A percentile compares a stretch with the other conserved stretches of the same genome.
phyloP scores from a whole-genome alignment of 176 grass and related monocot species.

The Poa annua region DNA sequence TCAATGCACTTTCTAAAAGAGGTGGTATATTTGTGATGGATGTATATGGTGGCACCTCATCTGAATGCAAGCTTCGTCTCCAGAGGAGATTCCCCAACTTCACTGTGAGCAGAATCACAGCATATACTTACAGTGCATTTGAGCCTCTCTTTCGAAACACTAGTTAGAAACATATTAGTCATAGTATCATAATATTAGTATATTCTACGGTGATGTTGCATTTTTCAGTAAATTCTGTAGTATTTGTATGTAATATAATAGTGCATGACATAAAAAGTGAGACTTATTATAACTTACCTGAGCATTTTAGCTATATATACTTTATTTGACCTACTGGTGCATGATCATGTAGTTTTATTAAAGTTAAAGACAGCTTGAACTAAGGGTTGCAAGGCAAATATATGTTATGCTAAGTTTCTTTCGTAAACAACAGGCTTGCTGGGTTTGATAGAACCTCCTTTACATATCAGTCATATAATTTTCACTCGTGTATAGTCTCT shows the following conservation, averaged over 20 bases:
- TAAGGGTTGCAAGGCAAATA: neutral
- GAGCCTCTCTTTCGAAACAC: neutral
- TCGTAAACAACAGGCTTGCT: conserved; percentile 11
- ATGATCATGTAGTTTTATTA: conserved; percentile 4
- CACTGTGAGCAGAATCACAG: conserved; percentile 57
- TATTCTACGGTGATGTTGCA: neutral
- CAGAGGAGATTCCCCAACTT: conserved; percentile 75
- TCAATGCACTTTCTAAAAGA: conserved; percentile 66
- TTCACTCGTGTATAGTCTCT: conserved; percentile 14
- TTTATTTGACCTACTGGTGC: conserved; percentile 14
- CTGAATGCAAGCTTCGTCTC: conserved; percentile 84
- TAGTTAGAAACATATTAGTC: neutral
- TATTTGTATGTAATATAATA: neutral
- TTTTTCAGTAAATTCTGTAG: neutral
- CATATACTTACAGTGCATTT: neutral
- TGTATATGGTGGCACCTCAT: conserved; percentile 90
- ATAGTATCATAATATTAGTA: neutral
- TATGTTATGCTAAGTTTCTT: neutral
- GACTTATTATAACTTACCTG: neutral
- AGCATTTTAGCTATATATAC: neutral
- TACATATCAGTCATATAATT: conserved; percentile 5
- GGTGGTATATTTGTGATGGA: conserved; percentile 95
- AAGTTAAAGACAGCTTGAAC: conserved; percentile 2
- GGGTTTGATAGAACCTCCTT: neutral
- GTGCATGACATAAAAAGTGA: neutral